Percentiles rank a stretch among this genome's conserved stretches.
These are phyloP conservation scores for Neopestalotiopsis clavispora DNA, from an alignment of 2,329 filamentous ascomycete species.

Conservation along the genomic window DNA sequence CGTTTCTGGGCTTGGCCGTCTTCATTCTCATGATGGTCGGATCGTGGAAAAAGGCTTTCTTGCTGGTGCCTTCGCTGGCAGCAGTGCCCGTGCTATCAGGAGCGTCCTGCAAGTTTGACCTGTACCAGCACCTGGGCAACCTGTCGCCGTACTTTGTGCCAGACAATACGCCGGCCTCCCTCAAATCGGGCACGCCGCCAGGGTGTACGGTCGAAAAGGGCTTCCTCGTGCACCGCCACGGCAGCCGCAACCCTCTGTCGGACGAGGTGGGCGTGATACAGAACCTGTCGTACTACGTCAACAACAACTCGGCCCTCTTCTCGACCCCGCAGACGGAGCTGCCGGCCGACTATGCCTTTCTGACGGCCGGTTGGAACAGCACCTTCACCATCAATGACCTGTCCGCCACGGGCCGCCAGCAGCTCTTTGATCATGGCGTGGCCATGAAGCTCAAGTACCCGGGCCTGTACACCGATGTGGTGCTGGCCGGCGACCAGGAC, in stretches of 20 bases:
- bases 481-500: constrained; percentile 26
- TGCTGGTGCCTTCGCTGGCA: constrained; percentile 2
- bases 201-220: constrained; percentile 25
- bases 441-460: constrained; percentile 24
- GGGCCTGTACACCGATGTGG: constrained; percentile 23
- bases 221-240: constrained; percentile 29
- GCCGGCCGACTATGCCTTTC: constrained; percentile 24
- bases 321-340: constrained; percentile 21
- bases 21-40: constrained; percentile 4
- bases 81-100: background rate
- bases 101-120: constrained; percentile 20
- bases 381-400: constrained; percentile 25
- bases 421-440: constrained; percentile 30
- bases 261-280: constrained; percentile 25
- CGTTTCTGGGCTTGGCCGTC: background rate
- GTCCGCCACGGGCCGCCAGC: constrained; percentile 25
- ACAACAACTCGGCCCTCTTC: constrained; percentile 25
- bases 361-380: constrained; percentile 25
- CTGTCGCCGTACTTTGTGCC: constrained; percentile 29
- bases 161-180: constrained; percentile 24
- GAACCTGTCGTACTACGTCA: constrained; percentile 25
- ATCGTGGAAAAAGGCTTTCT: constrained; percentile 7
- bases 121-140: constrained; percentile 27
- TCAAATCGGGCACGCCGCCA: constrained; percentile 25
- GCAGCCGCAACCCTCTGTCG: constrained; percentile 26